Percentiles rank a stretch among this genome's conserved stretches.
Evolutionary conservation across 441 rosid genomes (phyloP).

Genomic region (Capsella rubella): DNA sequence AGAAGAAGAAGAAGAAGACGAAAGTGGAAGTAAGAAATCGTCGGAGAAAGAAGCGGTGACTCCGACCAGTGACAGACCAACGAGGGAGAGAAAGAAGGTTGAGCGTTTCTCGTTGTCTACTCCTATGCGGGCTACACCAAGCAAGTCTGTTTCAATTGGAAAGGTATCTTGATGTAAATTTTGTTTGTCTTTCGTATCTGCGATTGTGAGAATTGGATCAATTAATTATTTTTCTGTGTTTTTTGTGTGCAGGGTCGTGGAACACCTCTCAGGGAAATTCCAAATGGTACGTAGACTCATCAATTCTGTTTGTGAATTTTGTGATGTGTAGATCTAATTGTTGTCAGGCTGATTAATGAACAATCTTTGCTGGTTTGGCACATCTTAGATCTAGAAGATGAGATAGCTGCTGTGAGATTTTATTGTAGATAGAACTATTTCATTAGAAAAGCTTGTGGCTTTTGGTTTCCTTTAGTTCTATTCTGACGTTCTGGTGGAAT

Average conservation of each 20-base stretch:
- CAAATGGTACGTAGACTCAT: slow-evolving; percentile 65
- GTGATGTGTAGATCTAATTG: not conserved
- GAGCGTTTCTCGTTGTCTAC: slow-evolving; percentile 83
- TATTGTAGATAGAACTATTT: not conserved
- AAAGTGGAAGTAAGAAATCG: slow-evolving; percentile 45
- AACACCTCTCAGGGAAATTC: slow-evolving; percentile 86
- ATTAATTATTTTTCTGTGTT: slow-evolving; percentile 24
- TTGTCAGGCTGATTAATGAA: not conserved
- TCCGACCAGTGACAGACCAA: slow-evolving; percentile 76
- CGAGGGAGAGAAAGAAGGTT: slow-evolving; percentile 88
- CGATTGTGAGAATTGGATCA: slow-evolving; percentile 13
- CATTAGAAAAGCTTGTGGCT: not conserved
- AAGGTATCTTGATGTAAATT: slow-evolving; percentile 52
- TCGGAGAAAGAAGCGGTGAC: slow-evolving; percentile 50
- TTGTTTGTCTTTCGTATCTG: not conserved
- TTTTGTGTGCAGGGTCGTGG: slow-evolving; percentile 75
- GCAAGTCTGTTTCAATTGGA: slow-evolving; percentile 70
- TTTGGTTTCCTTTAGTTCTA: slow-evolving; percentile 8
- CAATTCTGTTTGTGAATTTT: slow-evolving; percentile 8
- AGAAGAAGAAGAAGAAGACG: slow-evolving; percentile 43
- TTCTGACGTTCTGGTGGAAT: slow-evolving; percentile 3
- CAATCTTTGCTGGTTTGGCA: slow-evolving; percentile 16
- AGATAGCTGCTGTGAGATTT: not conserved
- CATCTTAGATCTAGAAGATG: slow-evolving; percentile 34
- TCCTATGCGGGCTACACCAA: slow-evolving; percentile 54